phyloP scores from a whole-genome alignment of 495 filamentous ascomycete species.

The Aspergillus panamensis region DNA sequence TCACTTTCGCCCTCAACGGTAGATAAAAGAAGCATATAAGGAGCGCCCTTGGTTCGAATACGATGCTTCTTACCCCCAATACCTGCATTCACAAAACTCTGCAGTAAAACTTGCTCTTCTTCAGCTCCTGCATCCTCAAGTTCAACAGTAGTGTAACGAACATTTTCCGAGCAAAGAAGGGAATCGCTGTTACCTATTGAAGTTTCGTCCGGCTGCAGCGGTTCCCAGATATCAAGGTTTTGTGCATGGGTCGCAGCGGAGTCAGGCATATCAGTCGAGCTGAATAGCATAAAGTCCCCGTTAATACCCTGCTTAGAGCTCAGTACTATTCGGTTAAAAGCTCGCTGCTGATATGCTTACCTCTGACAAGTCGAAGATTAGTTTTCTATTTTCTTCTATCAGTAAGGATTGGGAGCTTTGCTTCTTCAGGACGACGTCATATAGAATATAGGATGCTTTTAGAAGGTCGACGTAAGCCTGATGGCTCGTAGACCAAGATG shows the following conservation, averaged over 20 bases:
- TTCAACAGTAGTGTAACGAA: constrained; percentile 37
- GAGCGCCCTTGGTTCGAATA: constrained; percentile 37
- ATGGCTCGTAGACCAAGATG: constrained; percentile 23
- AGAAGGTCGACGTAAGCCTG: constrained; percentile 43
- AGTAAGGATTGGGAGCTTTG: constrained; percentile 26
- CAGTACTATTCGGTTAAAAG: background rate
- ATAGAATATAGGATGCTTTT: constrained; percentile 44
- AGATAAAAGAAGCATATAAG: constrained; percentile 42
- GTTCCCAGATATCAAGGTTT: constrained; percentile 39
- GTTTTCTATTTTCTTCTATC: constrained; percentile 38
- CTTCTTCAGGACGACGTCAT: constrained; percentile 34
- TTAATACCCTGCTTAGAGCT: constrained; percentile 30
- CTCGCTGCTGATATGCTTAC: constrained; percentile 16
- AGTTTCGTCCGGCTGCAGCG: constrained; percentile 34
- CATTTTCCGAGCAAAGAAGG: constrained; percentile 27
- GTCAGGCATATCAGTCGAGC: constrained; percentile 30
- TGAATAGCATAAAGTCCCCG: constrained; percentile 35
- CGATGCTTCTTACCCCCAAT: constrained; percentile 40
- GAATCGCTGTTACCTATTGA: constrained; percentile 18
- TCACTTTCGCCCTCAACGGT: constrained; percentile 40
- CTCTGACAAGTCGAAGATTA: constrained; percentile 39
- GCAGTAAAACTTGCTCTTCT: constrained; percentile 39
- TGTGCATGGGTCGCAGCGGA: constrained; percentile 24
- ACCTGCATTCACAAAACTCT: constrained; percentile 42
- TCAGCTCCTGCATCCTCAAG: constrained; percentile 39